These are phyloP conservation scores for Nothophoma quercina DNA, from an alignment of 2,329 filamentous ascomycete genomes.

Conservation along the genomic window DNA sequence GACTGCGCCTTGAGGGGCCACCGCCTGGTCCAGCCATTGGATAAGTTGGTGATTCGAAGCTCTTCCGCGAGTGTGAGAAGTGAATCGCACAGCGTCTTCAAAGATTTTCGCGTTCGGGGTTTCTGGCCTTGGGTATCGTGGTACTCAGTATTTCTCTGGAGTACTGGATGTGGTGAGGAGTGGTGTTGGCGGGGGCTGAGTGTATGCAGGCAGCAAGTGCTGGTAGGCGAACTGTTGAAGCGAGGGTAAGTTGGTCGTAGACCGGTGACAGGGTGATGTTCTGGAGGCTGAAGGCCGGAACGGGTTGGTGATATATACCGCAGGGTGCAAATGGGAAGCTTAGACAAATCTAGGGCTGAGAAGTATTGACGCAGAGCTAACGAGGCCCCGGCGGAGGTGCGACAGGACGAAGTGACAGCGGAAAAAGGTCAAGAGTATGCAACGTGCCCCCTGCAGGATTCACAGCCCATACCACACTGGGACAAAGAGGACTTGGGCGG, in stretches of 20 bases:
- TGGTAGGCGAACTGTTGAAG: constrained; percentile 40
- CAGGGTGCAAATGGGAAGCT: constrained; percentile 39
- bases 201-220: constrained; percentile 42
- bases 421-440: constrained; percentile 32
- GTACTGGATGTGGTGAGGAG: constrained; percentile 21
- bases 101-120: constrained; percentile 22
- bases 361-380: constrained; percentile 21
- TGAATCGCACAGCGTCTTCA: constrained; percentile 19
- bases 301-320: constrained; percentile 48
- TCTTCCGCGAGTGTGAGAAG: constrained; percentile 25
- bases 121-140: constrained; percentile 16
- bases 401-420: constrained; percentile 20
- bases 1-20: constrained; percentile 88
- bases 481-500: constrained; percentile 46
- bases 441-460: constrained; percentile 39
- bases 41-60: constrained; percentile 6
- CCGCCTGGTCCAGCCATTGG: constrained; percentile 91
- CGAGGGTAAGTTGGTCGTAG: constrained; percentile 42
- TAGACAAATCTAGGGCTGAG: constrained; percentile 29
- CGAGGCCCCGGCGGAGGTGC: constrained; percentile 19
- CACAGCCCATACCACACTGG: constrained; percentile 43
- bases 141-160: constrained; percentile 19
- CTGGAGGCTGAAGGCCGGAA: constrained; percentile 34
- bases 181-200: constrained; percentile 41
- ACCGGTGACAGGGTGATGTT: constrained; percentile 41